These are phyloP conservation scores for Picea abies DNA, from an alignment of 83 land plant genomes.

Conservation along the genomic window DNA sequence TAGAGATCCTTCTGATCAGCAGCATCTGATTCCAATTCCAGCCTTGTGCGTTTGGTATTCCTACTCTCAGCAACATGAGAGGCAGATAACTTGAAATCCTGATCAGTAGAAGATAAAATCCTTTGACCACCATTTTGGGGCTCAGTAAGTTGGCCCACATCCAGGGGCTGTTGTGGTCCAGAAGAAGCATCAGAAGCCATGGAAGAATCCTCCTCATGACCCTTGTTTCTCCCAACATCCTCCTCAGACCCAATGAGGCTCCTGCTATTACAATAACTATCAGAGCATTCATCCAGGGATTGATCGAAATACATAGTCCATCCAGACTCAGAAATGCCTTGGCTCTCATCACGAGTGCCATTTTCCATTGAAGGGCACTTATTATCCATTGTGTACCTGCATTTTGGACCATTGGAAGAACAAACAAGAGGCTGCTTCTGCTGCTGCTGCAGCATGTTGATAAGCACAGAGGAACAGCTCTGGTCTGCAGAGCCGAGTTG, in stretches of 20 bases:
- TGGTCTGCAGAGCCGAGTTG: too few relatives aligned
- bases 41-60: constrained; percentile 1
- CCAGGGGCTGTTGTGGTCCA: constrained; percentile 7
- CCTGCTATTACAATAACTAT: background rate
- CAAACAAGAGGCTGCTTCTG: too few relatives aligned
- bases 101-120: too few relatives aligned
- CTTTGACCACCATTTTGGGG: background rate
- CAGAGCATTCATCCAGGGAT: constrained; percentile 4
- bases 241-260: constrained; percentile 11
- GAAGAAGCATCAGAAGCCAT: constrained; percentile 19
- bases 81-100: background rate
- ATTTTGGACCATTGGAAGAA: background rate
- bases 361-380: constrained; percentile 1
- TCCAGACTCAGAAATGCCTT: constrained; percentile 6
- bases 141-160: background rate
- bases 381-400: background rate
- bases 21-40: background rate
- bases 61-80: background rate
- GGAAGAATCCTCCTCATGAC: constrained; percentile 2
- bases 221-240: background rate
- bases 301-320: constrained; percentile 14
- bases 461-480: background rate
- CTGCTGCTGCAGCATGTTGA: constrained; percentile 1
- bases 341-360: background rate
- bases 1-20: constrained; percentile 1